Evolutionary conservation across 192 early-diverging fungal genomes (phyloP).

Genomic region (Cetraspora pellucida): DNA sequence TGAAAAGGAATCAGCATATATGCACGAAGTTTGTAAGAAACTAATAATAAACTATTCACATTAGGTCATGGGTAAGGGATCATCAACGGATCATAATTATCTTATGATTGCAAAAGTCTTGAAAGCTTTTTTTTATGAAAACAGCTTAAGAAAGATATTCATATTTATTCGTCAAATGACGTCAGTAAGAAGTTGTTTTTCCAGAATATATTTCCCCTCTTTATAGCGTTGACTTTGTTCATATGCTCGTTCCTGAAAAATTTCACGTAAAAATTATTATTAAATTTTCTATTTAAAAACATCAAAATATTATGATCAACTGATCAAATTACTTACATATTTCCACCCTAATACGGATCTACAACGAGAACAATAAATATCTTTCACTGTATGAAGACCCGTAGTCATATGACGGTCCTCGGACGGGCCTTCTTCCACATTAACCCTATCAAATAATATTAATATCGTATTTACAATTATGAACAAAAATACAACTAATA

Average conservation of each 20-base stretch:
- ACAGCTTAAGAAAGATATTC: no score
- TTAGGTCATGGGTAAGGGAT: no score
- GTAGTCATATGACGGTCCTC: constrained; percentile 70
- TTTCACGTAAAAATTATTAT: no score
- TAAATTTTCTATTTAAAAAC: neutral
- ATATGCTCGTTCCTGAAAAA: constrained; percentile 55
- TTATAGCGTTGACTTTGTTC: constrained; percentile 71
- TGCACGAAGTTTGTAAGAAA: neutral
- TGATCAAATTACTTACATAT: constrained; percentile 49
- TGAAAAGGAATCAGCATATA: constrained; percentile 1
- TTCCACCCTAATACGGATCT: constrained; percentile 60
- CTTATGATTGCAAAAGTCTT: no score
- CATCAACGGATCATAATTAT: no score
- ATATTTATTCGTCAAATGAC: constrained; percentile 31
- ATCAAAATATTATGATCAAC: neutral
- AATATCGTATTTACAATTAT: no score
- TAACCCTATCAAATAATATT: constrained; percentile 45
- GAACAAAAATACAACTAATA: no score
- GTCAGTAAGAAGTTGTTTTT: constrained; percentile 57
- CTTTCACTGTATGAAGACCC: constrained; percentile 71
- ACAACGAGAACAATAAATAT: constrained; percentile 66
- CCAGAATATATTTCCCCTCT: constrained; percentile 76
- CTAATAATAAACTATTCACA: no score
- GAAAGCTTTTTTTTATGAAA: no score
- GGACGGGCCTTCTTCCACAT: constrained; percentile 57